phyloP scores from a whole-genome alignment of 2,329 filamentous ascomycete species.

The Lachnellula suecica region DNA sequence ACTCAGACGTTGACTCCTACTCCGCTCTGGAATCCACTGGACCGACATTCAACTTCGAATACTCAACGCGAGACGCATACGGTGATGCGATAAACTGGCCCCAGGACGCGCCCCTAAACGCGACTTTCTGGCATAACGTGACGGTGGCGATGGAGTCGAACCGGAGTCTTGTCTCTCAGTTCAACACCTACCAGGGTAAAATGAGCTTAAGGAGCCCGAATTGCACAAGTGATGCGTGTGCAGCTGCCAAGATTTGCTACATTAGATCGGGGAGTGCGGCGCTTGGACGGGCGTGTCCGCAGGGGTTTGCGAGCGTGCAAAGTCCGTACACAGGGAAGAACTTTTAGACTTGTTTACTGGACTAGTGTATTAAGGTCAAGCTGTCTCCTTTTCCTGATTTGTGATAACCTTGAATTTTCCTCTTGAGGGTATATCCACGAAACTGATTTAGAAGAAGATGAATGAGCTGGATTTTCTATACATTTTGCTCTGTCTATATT shows the following conservation, averaged over 20 bases:
- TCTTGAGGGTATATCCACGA: background rate
- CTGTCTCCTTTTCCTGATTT: too few species aligned
- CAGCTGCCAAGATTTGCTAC: slow-evolving; percentile 56
- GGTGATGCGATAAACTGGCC: slow-evolving; percentile 45
- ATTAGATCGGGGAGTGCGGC: slow-evolving; percentile 55
- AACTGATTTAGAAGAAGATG: background rate
- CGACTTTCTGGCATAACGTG: slow-evolving; percentile 58
- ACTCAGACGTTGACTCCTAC: slow-evolving; percentile 49
- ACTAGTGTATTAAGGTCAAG: too few species aligned
- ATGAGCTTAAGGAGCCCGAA: slow-evolving; percentile 48
- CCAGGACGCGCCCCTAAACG: slow-evolving; percentile 49
- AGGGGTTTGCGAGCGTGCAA: too few species aligned
- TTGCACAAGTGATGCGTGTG: slow-evolving; percentile 51
- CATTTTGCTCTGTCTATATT: background rate
- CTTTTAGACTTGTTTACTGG: too few species aligned
- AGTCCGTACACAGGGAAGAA: too few species aligned
- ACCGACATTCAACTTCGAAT: slow-evolving; percentile 48
- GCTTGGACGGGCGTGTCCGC: slow-evolving; percentile 49
- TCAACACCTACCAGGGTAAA: slow-evolving; percentile 54
- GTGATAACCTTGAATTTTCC: too few species aligned
- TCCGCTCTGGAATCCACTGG: slow-evolving; percentile 39
- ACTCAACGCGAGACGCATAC: slow-evolving; percentile 50
- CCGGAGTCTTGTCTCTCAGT: slow-evolving; percentile 44
- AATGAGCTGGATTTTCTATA: background rate
- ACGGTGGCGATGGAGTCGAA: slow-evolving; percentile 57